Evolutionary conservation across 208 protist species (phyloP), one percentile per base, ranked within the genome.

Genomic region (Crithidia thermophila): DNA sequence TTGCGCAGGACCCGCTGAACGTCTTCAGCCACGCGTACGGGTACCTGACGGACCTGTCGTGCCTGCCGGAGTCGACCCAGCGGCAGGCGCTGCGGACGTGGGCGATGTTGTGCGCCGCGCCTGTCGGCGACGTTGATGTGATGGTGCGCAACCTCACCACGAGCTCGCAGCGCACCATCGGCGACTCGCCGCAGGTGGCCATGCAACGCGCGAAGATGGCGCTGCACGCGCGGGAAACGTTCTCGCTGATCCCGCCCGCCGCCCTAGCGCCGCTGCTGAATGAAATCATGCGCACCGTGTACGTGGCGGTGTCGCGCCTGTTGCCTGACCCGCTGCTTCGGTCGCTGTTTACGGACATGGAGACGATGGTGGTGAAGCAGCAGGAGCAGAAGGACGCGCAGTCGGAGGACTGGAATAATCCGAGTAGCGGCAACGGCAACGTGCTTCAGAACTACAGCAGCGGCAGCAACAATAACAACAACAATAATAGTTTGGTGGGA

Each of bases 281-380:
- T 49, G 90, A 95, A 57, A 66, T 95, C 10, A 81, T 86, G 72
- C 83, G 90, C 27, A 94, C 85, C n/a, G 87, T 93, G 46, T 83
- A 72, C 34, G 65, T 84, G 13, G 75, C 67, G n/a, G 67, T 95
- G 52, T 70, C 72, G 16, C 59, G 69, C 21, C 61, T 79, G 27
- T 50, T 91, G 53, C 74, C 72, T 16, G 84, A 93, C 58, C 87
- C 87, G 13, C 81, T 89, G 14, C 76, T 90, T 14, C 84, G 81
- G 76, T 78, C 77, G 7, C 73, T 95, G 49, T 95, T 95, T 69
- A 56, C 75, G 4, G 90, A 95, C 45, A 63, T 93, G 51, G 42
- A 67, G 18, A 51, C 62, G 18, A 28, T 62, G 4, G 52, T 64
- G 56, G 57, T 14, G 28, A 18, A 4, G 36, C 56, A 53, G 49